These are phyloP conservation scores for Teratosphaeria pseudoeucalypti DNA, from an alignment of 2,329 filamentous ascomycete species.

Conservation along the genomic window DNA sequence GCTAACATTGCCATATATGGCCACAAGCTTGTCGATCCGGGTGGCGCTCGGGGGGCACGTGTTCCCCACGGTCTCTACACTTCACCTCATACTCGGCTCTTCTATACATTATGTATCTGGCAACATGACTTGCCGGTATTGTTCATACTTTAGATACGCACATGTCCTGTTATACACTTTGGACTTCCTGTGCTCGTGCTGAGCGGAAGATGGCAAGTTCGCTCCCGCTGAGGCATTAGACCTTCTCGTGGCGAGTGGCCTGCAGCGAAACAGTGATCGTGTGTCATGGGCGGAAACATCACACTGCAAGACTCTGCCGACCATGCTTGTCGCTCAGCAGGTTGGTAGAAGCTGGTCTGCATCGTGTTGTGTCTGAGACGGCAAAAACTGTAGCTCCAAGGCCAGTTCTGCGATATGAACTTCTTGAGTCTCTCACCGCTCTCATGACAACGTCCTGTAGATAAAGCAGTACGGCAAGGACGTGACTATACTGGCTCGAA, in stretches of 20 bases:
- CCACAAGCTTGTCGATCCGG: neutral
- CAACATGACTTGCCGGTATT: neutral
- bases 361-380: too few relatives aligned
- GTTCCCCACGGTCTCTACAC: neutral
- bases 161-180: neutral
- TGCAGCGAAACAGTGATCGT: neutral
- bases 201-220: neutral
- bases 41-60: neutral
- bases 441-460: neutral
- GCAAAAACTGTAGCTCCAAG: neutral
- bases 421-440: neutral
- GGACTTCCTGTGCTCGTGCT: neutral
- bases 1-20: neutral
- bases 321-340: too few relatives aligned
- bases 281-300: neutral
- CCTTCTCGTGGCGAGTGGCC: neutral
- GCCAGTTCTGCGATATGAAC: neutral
- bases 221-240: too few relatives aligned
- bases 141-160: neutral
- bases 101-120: neutral
- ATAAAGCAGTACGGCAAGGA: neutral
- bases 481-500: neutral
- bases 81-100: neutral
- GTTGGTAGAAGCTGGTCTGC: too few relatives aligned
- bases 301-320: too few relatives aligned